Base-by-base conservation (phyloP, 306 rosid species). In the Medicago lupulina region DNA sequence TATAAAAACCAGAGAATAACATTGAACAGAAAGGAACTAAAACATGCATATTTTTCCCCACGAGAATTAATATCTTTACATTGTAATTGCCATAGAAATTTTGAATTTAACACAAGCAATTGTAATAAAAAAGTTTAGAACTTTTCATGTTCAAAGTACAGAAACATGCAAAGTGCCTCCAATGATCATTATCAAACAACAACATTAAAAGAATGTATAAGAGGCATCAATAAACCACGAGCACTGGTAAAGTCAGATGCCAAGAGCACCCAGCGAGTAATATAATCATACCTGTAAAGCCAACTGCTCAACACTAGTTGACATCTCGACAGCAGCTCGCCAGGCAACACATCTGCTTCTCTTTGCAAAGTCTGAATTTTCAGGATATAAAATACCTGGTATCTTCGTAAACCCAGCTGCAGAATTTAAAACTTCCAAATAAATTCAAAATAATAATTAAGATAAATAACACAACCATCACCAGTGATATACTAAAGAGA, bases 381-480 rank as follows among this genome's bases (percentile, higher is more conserved):
- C 99, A 41, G 88, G 97, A 87, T 95, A 95, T 28, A 89, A 79
- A 66, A 92, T 81, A 55, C 97, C 99, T 0, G 86, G 86, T 44
- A 95, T 92, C 92, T 90, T 95, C 31, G 79, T 71, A 85, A 90
- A 84, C 70, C 99, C 99, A 83, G 84, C 99, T 95, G 95, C 88
- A 88, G 83, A 88, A 75, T 82, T 64, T 77, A 73, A 77, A 86
- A 83, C 75, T 76, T 34, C 82, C 70, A 83, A 87, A 79, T 64
- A 65, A 83, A 80, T 73, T 85, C 86, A 87, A 85, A 84, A 83
- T 70, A 74, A 67, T 76, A 64, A 77, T 67, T 84, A 57, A 79
- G 89, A 73, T 79, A 57, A 80, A 80, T 43, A 80, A 78, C 51
- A 76, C 54, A 75, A 80, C 53, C 53, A 83, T 58, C 75, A 63